Evolutionary conservation across 1,284 basidiomycete species (phyloP).

Genomic region (Apiotrichum laibachii): DNA sequence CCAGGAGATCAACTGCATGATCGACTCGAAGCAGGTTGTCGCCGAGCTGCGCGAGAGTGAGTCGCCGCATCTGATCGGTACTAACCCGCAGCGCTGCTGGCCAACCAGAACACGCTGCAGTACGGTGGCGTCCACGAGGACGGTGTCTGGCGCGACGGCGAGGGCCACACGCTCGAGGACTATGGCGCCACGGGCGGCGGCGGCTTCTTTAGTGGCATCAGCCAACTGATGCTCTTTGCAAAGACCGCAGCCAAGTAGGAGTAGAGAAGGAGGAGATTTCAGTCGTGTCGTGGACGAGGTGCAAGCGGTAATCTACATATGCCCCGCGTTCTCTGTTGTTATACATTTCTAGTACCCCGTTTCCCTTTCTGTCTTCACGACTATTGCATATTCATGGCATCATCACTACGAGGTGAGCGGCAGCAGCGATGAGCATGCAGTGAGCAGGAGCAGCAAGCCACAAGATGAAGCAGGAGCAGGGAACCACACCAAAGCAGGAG

Average conservation of each 20-base stretch:
- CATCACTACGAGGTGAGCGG: no score
- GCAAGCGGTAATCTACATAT: background rate
- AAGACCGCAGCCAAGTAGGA: constrained; percentile 33
- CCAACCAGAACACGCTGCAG: constrained; percentile 68
- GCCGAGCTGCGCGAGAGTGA: constrained; percentile 60
- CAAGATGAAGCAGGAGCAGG: no score
- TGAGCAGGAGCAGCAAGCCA: background rate
- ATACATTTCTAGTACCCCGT: background rate
- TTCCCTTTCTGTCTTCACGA: constrained; percentile 1
- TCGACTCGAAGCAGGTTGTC: constrained; percentile 63
- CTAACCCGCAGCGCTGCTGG: constrained; percentile 54
- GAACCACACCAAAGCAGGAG: no score
- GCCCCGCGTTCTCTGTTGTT: background rate
- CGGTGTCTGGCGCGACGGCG: constrained; percentile 65
- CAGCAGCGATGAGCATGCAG: background rate
- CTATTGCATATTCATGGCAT: constrained; percentile 2
- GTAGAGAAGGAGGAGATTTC: background rate
- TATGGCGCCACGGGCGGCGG: constrained; percentile 47
- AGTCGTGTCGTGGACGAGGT: background rate
- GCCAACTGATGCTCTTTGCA: constrained; percentile 41
- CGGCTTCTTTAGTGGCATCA: constrained; percentile 41
- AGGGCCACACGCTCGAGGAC: constrained; percentile 54
- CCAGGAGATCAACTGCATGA: constrained; percentile 72
- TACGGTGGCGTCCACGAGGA: constrained; percentile 65
- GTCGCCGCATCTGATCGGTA: constrained; percentile 1